Percentiles rank a stretch among this genome's conserved stretches.
phyloP scores from a whole-genome alignment of 306 rosid genomes.

The Vicia sativa region DNA sequence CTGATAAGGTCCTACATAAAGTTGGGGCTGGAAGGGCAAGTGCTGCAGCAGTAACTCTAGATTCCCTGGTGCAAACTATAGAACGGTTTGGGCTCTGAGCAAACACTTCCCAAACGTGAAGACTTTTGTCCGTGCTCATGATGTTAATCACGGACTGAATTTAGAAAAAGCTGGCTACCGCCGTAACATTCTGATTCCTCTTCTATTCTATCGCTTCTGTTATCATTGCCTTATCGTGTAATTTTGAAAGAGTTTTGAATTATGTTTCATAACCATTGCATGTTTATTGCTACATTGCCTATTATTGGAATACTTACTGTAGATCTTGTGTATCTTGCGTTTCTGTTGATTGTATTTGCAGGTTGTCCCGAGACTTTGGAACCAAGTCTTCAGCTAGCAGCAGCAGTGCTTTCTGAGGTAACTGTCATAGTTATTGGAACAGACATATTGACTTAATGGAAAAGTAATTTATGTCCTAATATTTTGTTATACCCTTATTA shows the following conservation, averaged over 20 bases:
- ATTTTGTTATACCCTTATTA: slow-evolving; percentile 17
- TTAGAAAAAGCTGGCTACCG: slow-evolving; percentile 99
- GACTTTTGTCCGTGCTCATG: slow-evolving; percentile 99
- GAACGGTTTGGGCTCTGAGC: slow-evolving; percentile 99
- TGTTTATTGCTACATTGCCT: slow-evolving; percentile 24
- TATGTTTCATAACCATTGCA: slow-evolving; percentile 14
- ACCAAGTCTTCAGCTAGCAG: slow-evolving; percentile 99
- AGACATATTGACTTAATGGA: slow-evolving; percentile 22
- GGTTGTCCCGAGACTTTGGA: slow-evolving; percentile 99
- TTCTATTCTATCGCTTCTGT: slow-evolving; percentile 33
- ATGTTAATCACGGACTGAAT: slow-evolving; percentile 94
- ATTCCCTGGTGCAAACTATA: slow-evolving; percentile 97
- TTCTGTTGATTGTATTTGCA: slow-evolving; percentile 44
- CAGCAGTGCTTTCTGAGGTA: slow-evolving; percentile 99
- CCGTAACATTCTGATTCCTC: slow-evolving; percentile 59
- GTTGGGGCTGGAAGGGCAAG: slow-evolving; percentile 97
- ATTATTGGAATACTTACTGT: slow-evolving; percentile 21
- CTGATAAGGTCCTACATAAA: slow-evolving; percentile 87
- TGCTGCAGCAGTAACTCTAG: slow-evolving; percentile 92
- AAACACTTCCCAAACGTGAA: slow-evolving; percentile 95
- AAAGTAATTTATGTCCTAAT: not conserved
- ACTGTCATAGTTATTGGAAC: slow-evolving; percentile 25
- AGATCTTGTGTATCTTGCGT: slow-evolving; percentile 13
- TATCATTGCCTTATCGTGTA: slow-evolving; percentile 14
- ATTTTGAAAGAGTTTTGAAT: not conserved